Percentiles rank a stretch among this genome's conserved stretches.
These are phyloP conservation scores for Infundibulicybe gibba DNA, from an alignment of 768 basidiomycete genomes.

Conservation along the genomic window DNA sequence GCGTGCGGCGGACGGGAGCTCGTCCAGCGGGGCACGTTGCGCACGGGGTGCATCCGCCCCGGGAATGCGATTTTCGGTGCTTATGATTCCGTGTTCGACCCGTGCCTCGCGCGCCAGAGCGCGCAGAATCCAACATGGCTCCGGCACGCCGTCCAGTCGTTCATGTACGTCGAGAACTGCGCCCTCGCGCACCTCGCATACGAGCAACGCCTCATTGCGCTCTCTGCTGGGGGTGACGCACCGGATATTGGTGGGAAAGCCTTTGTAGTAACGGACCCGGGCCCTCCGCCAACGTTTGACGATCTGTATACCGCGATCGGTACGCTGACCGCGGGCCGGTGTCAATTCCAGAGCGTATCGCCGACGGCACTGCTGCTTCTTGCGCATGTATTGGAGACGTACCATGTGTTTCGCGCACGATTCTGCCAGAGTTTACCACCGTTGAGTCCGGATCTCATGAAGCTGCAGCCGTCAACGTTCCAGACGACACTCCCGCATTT, in stretches of 20 bases:
- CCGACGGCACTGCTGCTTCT: constrained; percentile 61
- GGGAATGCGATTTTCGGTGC: constrained; percentile 75
- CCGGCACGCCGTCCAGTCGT: constrained; percentile 52
- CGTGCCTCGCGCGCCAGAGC: constrained; percentile 41
- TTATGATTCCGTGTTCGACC: constrained; percentile 22
- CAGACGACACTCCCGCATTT: constrained; percentile 51
- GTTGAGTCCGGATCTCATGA: constrained; percentile 44
- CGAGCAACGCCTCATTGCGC: constrained; percentile 66
- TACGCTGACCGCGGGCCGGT: constrained; percentile 53
- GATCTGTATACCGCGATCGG: constrained; percentile 56
- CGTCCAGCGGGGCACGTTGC: constrained; percentile 31
- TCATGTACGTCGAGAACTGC: constrained; percentile 75
- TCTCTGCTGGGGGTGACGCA: constrained; percentile 21
- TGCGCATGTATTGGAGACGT: constrained; percentile 52
- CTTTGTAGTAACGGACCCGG: constrained; percentile 64
- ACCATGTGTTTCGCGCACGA: constrained; percentile 41
- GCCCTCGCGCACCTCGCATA: constrained; percentile 70
- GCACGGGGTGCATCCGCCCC: constrained; percentile 75
- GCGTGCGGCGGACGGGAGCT: constrained; percentile 30
- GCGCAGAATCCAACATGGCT: constrained; percentile 59
- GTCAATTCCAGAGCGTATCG: constrained; percentile 51
- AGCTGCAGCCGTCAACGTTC: constrained; percentile 59
- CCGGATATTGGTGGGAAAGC: constrained; percentile 75
- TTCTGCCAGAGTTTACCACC: constrained; percentile 39
- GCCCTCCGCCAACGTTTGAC: constrained; percentile 56